A percentile compares a stretch with the other conserved stretches of the same genome.
These are phyloP conservation scores for Glonium stellatum DNA, from an alignment of 495 filamentous ascomycete genomes.

Conservation along the genomic window DNA sequence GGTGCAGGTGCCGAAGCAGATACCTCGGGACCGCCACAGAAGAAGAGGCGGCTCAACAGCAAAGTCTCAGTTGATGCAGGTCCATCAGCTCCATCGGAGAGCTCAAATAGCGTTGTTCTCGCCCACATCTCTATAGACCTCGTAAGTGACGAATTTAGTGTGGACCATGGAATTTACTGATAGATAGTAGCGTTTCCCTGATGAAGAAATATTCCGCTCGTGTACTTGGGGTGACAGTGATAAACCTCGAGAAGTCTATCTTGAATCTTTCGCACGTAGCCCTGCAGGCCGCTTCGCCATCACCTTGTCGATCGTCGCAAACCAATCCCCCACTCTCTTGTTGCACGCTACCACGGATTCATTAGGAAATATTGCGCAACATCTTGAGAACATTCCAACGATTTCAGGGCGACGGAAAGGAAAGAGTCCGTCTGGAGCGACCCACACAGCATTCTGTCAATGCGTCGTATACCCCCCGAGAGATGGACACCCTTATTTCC, in stretches of 20 bases:
- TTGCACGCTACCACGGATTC: constrained; percentile 2
- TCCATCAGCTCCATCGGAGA: neutral
- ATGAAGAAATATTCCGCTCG: neutral
- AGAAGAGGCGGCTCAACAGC: constrained; percentile 2
- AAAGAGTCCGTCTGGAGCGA: constrained; percentile 3
- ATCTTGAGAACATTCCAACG: neutral
- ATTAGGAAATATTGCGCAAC: constrained; percentile 2
- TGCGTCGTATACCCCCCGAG: constrained; percentile 4
- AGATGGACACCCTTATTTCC: neutral
- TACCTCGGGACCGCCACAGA: neutral
- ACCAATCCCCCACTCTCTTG: constrained; percentile 1
- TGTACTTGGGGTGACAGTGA: neutral
- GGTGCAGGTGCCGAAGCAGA: neutral
- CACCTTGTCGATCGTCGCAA: constrained; percentile 6
- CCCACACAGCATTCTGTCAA: constrained; percentile 8
- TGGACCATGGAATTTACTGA: neutral
- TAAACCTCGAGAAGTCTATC: constrained; percentile 6
- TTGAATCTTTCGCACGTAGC: constrained; percentile 9
- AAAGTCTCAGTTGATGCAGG: neutral
- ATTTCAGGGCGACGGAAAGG: neutral
- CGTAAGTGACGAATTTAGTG: neutral
- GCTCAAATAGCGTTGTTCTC: neutral
- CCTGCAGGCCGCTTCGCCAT: constrained; percentile 4
- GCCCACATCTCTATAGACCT: constrained; percentile 1
- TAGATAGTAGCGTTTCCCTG: neutral